A percentile compares a stretch with the other conserved stretches of the same genome.
Conservation (phyloP, 2,329 filamentous ascomycete genomes). For the Clarireedia hainanense region DNA sequence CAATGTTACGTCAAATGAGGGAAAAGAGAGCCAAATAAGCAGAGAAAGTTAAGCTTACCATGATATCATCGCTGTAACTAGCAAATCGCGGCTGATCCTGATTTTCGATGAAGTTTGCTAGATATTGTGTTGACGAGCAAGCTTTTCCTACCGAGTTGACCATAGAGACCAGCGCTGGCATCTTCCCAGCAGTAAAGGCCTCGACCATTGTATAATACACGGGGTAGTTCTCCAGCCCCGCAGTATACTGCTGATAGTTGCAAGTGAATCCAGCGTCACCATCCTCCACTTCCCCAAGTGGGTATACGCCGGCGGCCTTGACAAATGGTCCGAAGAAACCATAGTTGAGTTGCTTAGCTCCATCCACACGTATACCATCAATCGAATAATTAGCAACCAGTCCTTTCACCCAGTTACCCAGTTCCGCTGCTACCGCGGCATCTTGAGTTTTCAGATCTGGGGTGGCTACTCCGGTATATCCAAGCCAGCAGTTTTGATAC, state of each 20-base stretch:
- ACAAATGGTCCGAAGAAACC: constrained; percentile 49
- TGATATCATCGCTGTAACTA: constrained; percentile 18
- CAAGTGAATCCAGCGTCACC: constrained; percentile 41
- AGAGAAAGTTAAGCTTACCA: constrained; percentile 3
- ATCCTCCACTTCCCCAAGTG: constrained; percentile 52
- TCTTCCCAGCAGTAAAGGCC: constrained; percentile 16
- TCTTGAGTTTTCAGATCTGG: constrained; percentile 37
- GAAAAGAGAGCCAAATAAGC: neutral
- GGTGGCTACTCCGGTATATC: constrained; percentile 35
- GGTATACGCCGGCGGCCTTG: constrained; percentile 46
- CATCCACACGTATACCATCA: constrained; percentile 42
- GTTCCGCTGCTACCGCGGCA: constrained; percentile 30
- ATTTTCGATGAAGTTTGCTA: constrained; percentile 34
- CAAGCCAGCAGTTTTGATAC: constrained; percentile 21
- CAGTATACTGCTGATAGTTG: constrained; percentile 13
- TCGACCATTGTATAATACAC: constrained; percentile 13
- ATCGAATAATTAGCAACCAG: constrained; percentile 36
- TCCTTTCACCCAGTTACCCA: constrained; percentile 32
- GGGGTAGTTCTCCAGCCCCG: constrained; percentile 13
- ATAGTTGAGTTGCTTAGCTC: constrained; percentile 37
- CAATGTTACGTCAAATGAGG: too few species aligned
- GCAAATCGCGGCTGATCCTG: constrained; percentile 36
- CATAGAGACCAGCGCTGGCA: constrained; percentile 8
- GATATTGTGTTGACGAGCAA: constrained; percentile 28
- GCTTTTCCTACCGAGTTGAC: constrained; percentile 5